Evolutionary conservation across 2,329 filamentous ascomycete genomes (phyloP).

Genomic region (Apiospora phragmitis): DNA sequence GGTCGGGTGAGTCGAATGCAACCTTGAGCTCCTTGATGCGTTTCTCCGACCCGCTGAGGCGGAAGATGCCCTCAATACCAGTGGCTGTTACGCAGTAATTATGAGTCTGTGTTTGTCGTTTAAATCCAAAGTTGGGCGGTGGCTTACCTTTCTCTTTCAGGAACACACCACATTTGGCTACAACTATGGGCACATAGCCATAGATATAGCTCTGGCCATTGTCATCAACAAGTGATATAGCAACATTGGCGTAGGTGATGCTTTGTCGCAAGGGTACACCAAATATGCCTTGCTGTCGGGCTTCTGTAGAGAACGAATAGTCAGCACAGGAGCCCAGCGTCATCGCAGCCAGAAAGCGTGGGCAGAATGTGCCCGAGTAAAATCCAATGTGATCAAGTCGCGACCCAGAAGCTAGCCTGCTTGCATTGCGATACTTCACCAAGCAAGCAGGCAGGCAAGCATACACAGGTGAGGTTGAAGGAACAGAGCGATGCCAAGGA

Average conservation of each 20-base stretch:
- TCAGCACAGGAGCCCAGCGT: conserved; percentile 15
- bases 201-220: conserved; percentile 96
- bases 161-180: conserved; percentile 96
- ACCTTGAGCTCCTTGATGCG: conserved; percentile 95
- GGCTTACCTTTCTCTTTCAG: conserved; percentile 91
- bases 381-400: neutral
- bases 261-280: conserved; percentile 90
- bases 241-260: conserved; percentile 96
- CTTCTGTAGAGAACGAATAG: conserved; percentile 35
- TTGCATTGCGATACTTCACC: neutral
- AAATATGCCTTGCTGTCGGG: conserved; percentile 76
- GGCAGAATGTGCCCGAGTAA: neutral
- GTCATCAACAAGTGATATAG: conserved; percentile 92
- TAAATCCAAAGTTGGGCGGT: conserved; percentile 17
- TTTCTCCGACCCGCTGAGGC: conserved; percentile 93
- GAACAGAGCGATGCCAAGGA: neutral
- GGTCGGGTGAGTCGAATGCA: conserved; percentile 89
- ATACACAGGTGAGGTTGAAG: too few relatives aligned
- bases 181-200: conserved; percentile 96
- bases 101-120: neutral
- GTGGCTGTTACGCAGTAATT: conserved; percentile 62
- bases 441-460: neutral
- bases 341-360: neutral
- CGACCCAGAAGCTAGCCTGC: neutral
- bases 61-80: conserved; percentile 93